Conservation (phyloP, 2,329 filamentous ascomycete genomes). For the Endoconidiophora polonica region DNA sequence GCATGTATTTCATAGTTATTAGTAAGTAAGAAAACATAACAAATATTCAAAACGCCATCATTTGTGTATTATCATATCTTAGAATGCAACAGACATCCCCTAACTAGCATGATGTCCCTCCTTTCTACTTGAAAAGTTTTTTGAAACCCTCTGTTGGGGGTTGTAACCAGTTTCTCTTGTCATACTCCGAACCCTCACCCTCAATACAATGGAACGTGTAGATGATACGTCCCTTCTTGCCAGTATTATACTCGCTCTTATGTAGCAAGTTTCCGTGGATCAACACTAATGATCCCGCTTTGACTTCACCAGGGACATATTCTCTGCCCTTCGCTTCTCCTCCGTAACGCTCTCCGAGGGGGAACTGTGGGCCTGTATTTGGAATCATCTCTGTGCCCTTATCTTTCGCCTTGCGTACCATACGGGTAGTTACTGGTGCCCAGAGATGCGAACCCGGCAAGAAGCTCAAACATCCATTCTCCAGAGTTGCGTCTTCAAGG, state of each 20-base stretch:
- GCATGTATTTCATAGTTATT: background rate
- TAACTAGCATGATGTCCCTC: background rate
- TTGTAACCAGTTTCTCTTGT: constrained; percentile 84
- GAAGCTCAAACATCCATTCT: constrained; percentile 84
- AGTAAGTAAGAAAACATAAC: background rate
- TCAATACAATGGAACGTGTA: constrained; percentile 98
- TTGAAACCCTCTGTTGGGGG: constrained; percentile 68
- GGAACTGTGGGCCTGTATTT: constrained; percentile 51
- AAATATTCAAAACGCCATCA: too few relatives aligned
- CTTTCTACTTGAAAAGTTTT: constrained; percentile 31
- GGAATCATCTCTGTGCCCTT: constrained; percentile 52
- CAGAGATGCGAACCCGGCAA: constrained; percentile 65
- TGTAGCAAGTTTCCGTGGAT: constrained; percentile 94
- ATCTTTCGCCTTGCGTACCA: constrained; percentile 47
- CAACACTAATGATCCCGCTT: constrained; percentile 75
- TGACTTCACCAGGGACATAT: constrained; percentile 73
- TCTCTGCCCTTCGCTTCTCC: constrained; percentile 25
- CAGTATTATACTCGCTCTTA: constrained; percentile 87
- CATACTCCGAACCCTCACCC: constrained; percentile 55
- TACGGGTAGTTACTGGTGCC: constrained; percentile 52
- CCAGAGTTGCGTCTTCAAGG: constrained; percentile 70
- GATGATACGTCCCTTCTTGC: constrained; percentile 73
- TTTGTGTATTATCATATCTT: too few relatives aligned
- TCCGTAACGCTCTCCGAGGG: constrained; percentile 31
- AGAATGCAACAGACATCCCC: background rate